These are phyloP conservation scores for Heimioporus sp. DNA, from an alignment of 768 basidiomycete genomes.

Conservation along the genomic window DNA sequence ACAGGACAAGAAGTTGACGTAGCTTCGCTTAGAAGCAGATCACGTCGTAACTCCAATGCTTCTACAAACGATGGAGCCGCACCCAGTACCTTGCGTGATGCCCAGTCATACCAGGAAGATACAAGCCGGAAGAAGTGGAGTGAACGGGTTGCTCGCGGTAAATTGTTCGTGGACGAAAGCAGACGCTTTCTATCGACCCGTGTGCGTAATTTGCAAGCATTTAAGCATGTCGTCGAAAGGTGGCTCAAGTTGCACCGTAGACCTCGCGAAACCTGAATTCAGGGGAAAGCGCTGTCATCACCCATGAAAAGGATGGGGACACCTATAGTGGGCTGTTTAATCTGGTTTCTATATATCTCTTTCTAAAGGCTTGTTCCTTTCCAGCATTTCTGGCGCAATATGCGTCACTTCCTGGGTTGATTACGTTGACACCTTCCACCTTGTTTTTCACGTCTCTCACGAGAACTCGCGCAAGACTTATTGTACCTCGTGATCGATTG, in stretches of 20 bases:
- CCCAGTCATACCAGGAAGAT: conserved; percentile 6
- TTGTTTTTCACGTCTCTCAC: conserved; percentile 58
- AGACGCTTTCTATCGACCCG: conserved; percentile 37
- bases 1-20: conserved; percentile 50
- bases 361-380: neutral
- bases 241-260: conserved; percentile 7
- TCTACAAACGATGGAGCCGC: conserved; percentile 6
- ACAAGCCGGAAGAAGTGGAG: conserved; percentile 61
- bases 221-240: neutral
- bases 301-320: conserved; percentile 16
- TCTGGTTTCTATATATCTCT: neutral
- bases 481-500: conserved; percentile 45
- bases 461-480: conserved; percentile 42
- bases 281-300: neutral
- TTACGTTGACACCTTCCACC: conserved; percentile 50
- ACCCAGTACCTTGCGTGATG: neutral
- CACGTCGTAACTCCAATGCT: conserved; percentile 14
- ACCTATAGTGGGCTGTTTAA: conserved; percentile 33
- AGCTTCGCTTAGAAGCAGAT: conserved; percentile 18
- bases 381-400: conserved; percentile 63
- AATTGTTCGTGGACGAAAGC: conserved; percentile 41
- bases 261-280: neutral
- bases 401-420: conserved; percentile 51
- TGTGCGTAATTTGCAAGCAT: conserved; percentile 31
- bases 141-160: conserved; percentile 44